A percentile compares a stretch with the other conserved stretches of the same genome.
Conservation (phyloP, 495 filamentous ascomycete species). For the Lophiostoma macrostomum region DNA sequence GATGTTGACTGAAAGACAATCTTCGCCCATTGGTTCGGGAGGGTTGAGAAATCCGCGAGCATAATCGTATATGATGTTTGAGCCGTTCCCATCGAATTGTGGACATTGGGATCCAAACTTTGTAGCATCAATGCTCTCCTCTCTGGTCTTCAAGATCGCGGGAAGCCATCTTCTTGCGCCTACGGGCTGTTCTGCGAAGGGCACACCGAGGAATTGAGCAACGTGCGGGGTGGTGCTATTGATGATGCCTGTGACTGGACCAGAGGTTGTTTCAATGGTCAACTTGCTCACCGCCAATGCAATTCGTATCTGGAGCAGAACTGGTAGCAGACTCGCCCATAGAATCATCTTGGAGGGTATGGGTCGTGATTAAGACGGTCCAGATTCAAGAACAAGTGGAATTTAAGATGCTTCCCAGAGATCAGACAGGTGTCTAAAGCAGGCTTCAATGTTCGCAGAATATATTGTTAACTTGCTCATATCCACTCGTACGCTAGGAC, state of each 20-base stretch:
- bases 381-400: too few species aligned
- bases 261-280: constrained; percentile 17
- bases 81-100: constrained; percentile 36
- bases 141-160: constrained; percentile 37
- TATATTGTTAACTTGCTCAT: too few species aligned
- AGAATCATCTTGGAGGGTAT: background rate
- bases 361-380: background rate
- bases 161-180: constrained; percentile 45
- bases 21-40: constrained; percentile 42
- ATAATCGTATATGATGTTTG: constrained; percentile 52
- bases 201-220: constrained; percentile 49
- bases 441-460: too few species aligned
- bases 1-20: constrained; percentile 63
- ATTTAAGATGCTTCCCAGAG: too few species aligned
- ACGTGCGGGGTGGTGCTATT: constrained; percentile 41
- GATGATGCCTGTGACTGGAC: constrained; percentile 37
- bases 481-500: too few species aligned
- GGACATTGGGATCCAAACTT: constrained; percentile 35
- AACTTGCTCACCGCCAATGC: background rate
- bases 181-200: constrained; percentile 46
- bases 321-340: background rate
- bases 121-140: constrained; percentile 36
- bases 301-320: background rate
- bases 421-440: too few species aligned
- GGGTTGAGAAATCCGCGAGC: constrained; percentile 53